Evolutionary conservation across 352 stramenopile species (phyloP).

Genomic region (Phytophthora chlamydospora): DNA sequence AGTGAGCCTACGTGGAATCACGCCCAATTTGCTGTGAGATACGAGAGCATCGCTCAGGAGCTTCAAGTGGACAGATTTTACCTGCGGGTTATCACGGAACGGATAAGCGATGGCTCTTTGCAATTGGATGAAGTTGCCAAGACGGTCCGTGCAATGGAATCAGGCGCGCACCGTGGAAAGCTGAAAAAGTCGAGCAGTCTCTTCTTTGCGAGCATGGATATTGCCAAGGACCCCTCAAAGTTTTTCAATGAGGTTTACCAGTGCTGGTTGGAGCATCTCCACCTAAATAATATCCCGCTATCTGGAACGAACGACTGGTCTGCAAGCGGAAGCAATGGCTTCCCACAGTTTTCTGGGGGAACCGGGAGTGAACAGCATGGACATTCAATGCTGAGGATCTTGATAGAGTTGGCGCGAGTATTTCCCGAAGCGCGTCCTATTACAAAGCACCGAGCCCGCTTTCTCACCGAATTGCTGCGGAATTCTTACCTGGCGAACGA

Average conservation of each 20-base stretch:
- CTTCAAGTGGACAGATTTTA: conserved; percentile 73
- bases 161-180: conserved; percentile 46
- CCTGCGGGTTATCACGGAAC: conserved; percentile 70
- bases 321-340: conserved; percentile 40
- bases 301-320: conserved; percentile 41
- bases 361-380: conserved; percentile 49
- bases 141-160: conserved; percentile 42
- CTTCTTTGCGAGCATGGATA: conserved; percentile 70
- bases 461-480: conserved; percentile 55
- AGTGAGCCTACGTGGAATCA: conserved; percentile 68
- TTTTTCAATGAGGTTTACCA: conserved; percentile 88
- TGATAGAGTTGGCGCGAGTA: conserved; percentile 66
- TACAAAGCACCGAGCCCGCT: conserved; percentile 51
- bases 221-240: conserved; percentile 56
- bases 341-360: conserved; percentile 27
- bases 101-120: conserved; percentile 75
- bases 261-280: conserved; percentile 79
- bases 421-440: conserved; percentile 62
- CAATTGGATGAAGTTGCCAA: conserved; percentile 60
- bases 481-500: conserved; percentile 60
- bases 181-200: conserved; percentile 57
- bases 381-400: conserved; percentile 68
- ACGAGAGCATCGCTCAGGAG: conserved; percentile 68
- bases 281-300: conserved; percentile 48
- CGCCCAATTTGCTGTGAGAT: conserved; percentile 65